Base-by-base conservation (phyloP, 495 filamentous ascomycete genomes). In the Hyaloscypha finlandica region DNA sequence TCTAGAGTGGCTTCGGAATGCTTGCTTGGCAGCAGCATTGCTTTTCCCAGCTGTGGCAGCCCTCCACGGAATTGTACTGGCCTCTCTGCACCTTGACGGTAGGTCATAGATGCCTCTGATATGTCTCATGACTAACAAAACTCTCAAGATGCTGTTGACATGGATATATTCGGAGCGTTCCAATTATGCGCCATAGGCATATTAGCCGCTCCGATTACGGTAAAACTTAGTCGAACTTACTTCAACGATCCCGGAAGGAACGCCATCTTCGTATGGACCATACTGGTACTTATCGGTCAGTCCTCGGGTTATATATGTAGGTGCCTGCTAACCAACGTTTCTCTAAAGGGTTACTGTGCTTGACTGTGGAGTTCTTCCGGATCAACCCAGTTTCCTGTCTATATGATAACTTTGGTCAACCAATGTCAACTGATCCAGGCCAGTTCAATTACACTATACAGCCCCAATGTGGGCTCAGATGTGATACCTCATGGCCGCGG, bases 91-190 rank as follows among this genome's bases (percentile, higher is more conserved):
- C 71, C 73, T 80, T 25, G 73, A 81, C 42, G 77, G 85, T 86
- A 66, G 75, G 83, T 75, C 42, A 16, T 37, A 32, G 39, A 48
- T 67, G 9, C 52, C 14, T 37, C 25, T 45, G 33, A 25, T 25
- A 51, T 29, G 61, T 33, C 59, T 8, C n/a, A 74, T 68, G 3
- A 61, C 51, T 22, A 58, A 6, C 19, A 39, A 19, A 19, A n/a
- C 37, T 33, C 35, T 32, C 42, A 59, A 86, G 85, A 75, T 33
- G 85, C 84, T 45, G 78, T 88, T 22, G 86, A 89, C 69, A 85
- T 89, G 85, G 86, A 89, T 70, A 75, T 89, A 5, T 89, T 84
- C 33, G 86, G 86, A 1, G 84, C 86, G 22, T 86, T 89, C 57
- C 86, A 89, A 67, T 71, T 87, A 6, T 89, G 86, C 66, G 80